Base-by-base conservation (phyloP, 495 filamentous ascomycete species). In the Neurospora sp. region DNA sequence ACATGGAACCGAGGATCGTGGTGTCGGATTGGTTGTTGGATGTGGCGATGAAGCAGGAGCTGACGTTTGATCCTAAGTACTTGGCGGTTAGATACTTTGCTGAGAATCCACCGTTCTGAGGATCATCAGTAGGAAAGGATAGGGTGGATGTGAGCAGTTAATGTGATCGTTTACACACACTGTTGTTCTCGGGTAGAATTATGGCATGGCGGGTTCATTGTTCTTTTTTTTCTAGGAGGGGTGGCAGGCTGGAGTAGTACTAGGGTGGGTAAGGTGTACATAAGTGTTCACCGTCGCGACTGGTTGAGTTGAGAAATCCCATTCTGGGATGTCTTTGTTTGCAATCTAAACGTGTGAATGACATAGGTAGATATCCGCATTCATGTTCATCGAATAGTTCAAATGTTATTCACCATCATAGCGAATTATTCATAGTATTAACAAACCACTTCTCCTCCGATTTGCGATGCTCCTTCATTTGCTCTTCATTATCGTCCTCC, bases 1-100 rank as follows among this genome's bases (percentile, higher is more conserved):
- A 90, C 73, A 92, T 92, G 84, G 86, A 87, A 44, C 90, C 93
- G 9, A 85, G 90, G 38, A 90, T 99, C 69, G 93, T 97, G 18
- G 87, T 85, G 22, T 86, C 90, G 22, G 94, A 98, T 76, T 99
- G 96, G 96, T 78, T 98, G 75, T 82, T 98, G 75, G 90, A 94
- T 73, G 89, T 93, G 73, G 93, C 93, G 4, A 94, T 98, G 92
- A 89, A 87, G 71, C 96, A 99, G 82, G 83, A 92, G 77, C 75
- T 92, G 68, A 84, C 83, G 22, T 90, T 90, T 80, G 83, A 89
- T 47, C 85, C 89, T 39, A 85, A 83, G 71, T 97, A 93, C 81
- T 72, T 86, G 74, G 80, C 77, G 39, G 75, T 73, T 44, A 84
- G 77, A 59, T 80, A 71, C 20, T 73, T 61, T 39, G 40, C 69